Evolutionary conservation across 2,329 filamentous ascomycete species (phyloP).

Genomic region (Claviceps sorghi): DNA sequence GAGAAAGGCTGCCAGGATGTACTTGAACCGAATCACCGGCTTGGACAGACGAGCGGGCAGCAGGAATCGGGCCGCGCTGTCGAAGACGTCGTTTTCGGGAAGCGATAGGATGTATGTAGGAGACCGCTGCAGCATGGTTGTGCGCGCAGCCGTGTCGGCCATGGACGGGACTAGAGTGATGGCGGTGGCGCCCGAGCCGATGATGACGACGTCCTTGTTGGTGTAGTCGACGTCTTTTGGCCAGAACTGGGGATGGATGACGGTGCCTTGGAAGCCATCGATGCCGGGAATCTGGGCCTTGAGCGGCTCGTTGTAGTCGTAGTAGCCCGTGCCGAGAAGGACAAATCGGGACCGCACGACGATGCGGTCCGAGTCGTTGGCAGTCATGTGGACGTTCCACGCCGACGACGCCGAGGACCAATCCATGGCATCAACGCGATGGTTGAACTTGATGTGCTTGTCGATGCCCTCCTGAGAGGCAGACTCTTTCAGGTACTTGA

Average conservation of each 20-base stretch:
- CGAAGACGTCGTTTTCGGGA: constrained; percentile 22
- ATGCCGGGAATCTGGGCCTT: constrained; percentile 47
- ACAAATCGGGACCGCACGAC: constrained; percentile 34
- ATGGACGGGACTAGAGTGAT: constrained; percentile 58
- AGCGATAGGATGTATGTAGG: constrained; percentile 51
- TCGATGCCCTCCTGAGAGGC: constrained; percentile 24
- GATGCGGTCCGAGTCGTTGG: constrained; percentile 8
- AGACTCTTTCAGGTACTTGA: constrained; percentile 34
- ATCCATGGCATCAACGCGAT: constrained; percentile 29
- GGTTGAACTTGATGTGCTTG: constrained; percentile 32
- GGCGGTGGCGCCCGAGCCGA: constrained; percentile 64
- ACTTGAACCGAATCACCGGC: constrained; percentile 30
- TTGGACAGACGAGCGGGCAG: constrained; percentile 32
- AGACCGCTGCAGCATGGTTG: constrained; percentile 66
- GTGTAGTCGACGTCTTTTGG: constrained; percentile 47
- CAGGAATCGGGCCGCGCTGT: constrained; percentile 21
- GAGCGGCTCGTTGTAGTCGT: constrained; percentile 50
- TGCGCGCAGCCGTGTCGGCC: constrained; percentile 43
- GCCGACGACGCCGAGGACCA: constrained; percentile 39
- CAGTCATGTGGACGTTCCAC: constrained; percentile 34
- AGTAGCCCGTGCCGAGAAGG: constrained; percentile 43
- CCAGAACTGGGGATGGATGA: constrained; percentile 63
- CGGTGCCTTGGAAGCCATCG: constrained; percentile 44
- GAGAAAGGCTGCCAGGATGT: constrained; percentile 34
- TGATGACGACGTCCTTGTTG: constrained; percentile 51